Conservation (phyloP, 1,284 basidiomycete genomes). For the Cutaneotrichosporon dermatis region DNA sequence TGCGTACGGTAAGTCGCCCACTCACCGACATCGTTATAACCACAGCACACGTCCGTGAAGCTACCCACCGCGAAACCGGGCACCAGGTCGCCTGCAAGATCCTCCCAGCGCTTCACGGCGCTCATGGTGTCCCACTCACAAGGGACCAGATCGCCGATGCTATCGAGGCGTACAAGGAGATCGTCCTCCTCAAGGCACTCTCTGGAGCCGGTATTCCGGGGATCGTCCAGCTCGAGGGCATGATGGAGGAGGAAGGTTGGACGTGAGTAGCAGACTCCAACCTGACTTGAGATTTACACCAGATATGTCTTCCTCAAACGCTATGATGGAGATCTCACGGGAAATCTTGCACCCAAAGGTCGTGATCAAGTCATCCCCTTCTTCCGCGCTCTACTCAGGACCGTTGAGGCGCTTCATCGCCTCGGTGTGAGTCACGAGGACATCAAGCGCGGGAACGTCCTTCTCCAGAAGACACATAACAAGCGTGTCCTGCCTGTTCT, state of each 20-base stretch:
- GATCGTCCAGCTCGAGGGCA: slow-evolving; percentile 41
- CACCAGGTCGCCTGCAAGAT: slow-evolving; percentile 47
- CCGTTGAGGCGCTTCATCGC: slow-evolving; percentile 36
- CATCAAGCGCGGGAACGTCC: slow-evolving; percentile 45
- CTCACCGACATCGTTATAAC: too few species aligned
- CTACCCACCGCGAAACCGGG: slow-evolving; percentile 35
- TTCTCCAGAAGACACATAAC: slow-evolving; percentile 20
- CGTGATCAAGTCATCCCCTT: slow-evolving; percentile 25
- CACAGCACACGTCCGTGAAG: slow-evolving; percentile 46
- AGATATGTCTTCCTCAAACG: slow-evolving; percentile 43
- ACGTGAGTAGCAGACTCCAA: slow-evolving; percentile 32
- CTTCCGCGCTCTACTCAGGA: slow-evolving; percentile 37
- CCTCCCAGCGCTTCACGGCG: slow-evolving; percentile 39
- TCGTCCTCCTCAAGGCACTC: slow-evolving; percentile 44
- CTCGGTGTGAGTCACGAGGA: slow-evolving; percentile 46
- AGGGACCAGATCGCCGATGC: slow-evolving; percentile 35
- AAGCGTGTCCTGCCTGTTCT: slow-evolving; percentile 24
- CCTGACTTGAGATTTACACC: slow-evolving; percentile 1
- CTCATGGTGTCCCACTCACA: not conserved
- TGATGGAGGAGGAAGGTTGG: slow-evolving; percentile 44
- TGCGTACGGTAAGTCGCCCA: slow-evolving; percentile 36
- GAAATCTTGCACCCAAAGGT: not conserved
- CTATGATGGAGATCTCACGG: slow-evolving; percentile 14
- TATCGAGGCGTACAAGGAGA: slow-evolving; percentile 46
- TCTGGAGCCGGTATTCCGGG: slow-evolving; percentile 38